Base-by-base conservation (phyloP, 371 early-diverging fungal species). In the Batrachochytrium dendrobatidis region DNA sequence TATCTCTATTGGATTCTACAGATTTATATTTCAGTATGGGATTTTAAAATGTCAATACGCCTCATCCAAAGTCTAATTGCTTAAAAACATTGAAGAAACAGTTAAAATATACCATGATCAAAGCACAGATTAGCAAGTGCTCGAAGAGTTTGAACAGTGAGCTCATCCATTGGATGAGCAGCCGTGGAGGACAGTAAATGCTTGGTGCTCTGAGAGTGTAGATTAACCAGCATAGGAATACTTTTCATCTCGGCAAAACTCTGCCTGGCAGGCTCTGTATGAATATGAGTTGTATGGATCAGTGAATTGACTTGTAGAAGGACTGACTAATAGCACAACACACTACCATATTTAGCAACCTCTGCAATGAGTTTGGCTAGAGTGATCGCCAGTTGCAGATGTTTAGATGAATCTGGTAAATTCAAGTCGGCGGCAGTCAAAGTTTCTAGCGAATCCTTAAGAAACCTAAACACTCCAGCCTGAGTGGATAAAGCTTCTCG, bases 81-180 rank as follows among this genome's bases (percentile, higher is more conserved):
- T 20, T 5, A 45, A 24, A 7, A 24, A 20, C 6, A 10, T 43
- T 28, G 45, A 55, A 32, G 15, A 10, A 44, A 30, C 45, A 5
- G 10, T 7, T 50, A 48, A n/a, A 20, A 44, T 55, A 59, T 76
- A 87, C 90, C 87, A 63, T 87, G 73, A 67, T 90, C 89, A 68
- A 82, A 86, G 58, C 89, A 90, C 32, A 87, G 67, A 60, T 90
- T 90, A 18, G 86, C 90, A 28, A 87, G 61, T 1, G 85, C 85
- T 12, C 90, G 78, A 34, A 88, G 72, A 3, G 79, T 76, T 59
- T 88, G 86, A 28, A 85, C 67, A 1, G 55, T 59, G 12, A 68
- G 60, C 12, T 48, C 56, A 44, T 65, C 56, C 50, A 30, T 8
- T 3, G 32, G 30, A n/a, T 50, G 6, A 28, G 34, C 48, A 32